phyloP scores from a whole-genome alignment of 2,329 filamentous ascomycete genomes.

The Teratosphaeria viscida region DNA sequence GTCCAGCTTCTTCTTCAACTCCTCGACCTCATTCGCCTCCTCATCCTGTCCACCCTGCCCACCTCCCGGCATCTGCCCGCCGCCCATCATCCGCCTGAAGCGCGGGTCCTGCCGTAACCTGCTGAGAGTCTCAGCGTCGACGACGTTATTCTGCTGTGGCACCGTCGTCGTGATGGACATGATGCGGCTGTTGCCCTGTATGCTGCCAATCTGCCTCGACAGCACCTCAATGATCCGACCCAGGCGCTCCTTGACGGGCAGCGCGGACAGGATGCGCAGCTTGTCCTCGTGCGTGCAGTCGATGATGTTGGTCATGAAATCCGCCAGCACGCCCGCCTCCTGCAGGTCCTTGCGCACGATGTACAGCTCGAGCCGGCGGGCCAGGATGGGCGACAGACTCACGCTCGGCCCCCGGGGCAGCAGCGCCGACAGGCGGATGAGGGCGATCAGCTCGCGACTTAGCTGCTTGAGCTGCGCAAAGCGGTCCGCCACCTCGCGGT shows the following conservation, averaged over 20 bases:
- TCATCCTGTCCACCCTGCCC: slow-evolving; percentile 56
- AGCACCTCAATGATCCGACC: slow-evolving; percentile 75
- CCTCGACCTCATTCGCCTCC: slow-evolving; percentile 80
- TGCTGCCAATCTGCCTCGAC: slow-evolving; percentile 66
- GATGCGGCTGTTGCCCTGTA: slow-evolving; percentile 81
- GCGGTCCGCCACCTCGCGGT: slow-evolving; percentile 53
- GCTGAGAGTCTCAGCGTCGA: slow-evolving; percentile 36
- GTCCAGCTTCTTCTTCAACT: slow-evolving; percentile 78
- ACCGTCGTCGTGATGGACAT: slow-evolving; percentile 58
- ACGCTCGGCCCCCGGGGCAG: slow-evolving; percentile 57
- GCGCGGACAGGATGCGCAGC: slow-evolving; percentile 69
- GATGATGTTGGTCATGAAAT: slow-evolving; percentile 93
- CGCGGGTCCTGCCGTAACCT: slow-evolving; percentile 34
- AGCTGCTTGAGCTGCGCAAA: slow-evolving; percentile 76
- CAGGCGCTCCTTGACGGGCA: slow-evolving; percentile 68
- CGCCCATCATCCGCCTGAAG: slow-evolving; percentile 23
- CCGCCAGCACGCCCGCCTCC: slow-evolving; percentile 77
- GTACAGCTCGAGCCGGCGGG: slow-evolving; percentile 74
- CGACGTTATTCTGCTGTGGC: slow-evolving; percentile 21
- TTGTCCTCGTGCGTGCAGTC: slow-evolving; percentile 87
- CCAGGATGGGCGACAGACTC: slow-evolving; percentile 71
- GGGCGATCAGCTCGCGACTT: slow-evolving; percentile 74
- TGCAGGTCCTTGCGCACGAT: slow-evolving; percentile 71
- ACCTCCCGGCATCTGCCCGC: slow-evolving; percentile 27
- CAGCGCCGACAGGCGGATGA: slow-evolving; percentile 76